These are phyloP conservation scores for Ustilago nuda DNA, from an alignment of 1,284 basidiomycete species.

Conservation along the genomic window DNA sequence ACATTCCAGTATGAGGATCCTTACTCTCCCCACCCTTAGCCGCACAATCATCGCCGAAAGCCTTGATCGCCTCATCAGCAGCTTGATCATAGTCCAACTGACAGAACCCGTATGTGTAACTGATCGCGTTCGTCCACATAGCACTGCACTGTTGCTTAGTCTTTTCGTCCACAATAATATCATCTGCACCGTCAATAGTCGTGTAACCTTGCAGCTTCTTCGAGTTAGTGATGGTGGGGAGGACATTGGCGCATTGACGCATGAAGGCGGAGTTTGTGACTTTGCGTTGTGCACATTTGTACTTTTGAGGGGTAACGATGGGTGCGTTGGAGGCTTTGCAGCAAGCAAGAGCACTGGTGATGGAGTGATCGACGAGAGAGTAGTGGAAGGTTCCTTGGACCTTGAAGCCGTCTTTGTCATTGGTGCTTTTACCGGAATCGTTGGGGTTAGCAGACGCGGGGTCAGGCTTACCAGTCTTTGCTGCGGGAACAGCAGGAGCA, in stretches of 20 bases:
- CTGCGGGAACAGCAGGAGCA: not conserved
- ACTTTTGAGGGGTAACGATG: conserved; percentile 21
- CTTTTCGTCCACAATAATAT: conserved; percentile 31
- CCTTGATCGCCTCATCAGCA: conserved; percentile 17
- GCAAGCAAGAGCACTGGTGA: conserved; percentile 30
- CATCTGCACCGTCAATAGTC: conserved; percentile 16
- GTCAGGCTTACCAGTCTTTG: not conserved
- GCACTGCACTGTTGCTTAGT: conserved; percentile 34
- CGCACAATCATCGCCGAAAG: conserved; percentile 26
- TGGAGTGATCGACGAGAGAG: conserved; percentile 31
- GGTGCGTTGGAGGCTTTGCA: conserved; percentile 23
- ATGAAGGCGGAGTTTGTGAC: conserved; percentile 17
- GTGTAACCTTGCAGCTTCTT: conserved; percentile 26
- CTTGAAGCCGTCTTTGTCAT: conserved; percentile 37
- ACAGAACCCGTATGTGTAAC: conserved; percentile 41
- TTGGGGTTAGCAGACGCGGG: not conserved
- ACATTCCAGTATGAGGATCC: conserved; percentile 27
- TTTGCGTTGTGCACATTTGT: conserved; percentile 38
- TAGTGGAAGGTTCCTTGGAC: conserved; percentile 34
- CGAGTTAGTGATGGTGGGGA: conserved; percentile 25
- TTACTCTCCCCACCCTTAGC: conserved; percentile 30
- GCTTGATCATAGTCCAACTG: conserved; percentile 31
- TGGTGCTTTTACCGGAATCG: conserved; percentile 15
- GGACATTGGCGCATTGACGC: conserved; percentile 29
- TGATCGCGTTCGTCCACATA: conserved; percentile 33